Evolutionary conservation across 108 stramenopile genomes (phyloP), one percentile per base, ranked within the genome.

Genomic region (Poteriospumella lacustris): DNA sequence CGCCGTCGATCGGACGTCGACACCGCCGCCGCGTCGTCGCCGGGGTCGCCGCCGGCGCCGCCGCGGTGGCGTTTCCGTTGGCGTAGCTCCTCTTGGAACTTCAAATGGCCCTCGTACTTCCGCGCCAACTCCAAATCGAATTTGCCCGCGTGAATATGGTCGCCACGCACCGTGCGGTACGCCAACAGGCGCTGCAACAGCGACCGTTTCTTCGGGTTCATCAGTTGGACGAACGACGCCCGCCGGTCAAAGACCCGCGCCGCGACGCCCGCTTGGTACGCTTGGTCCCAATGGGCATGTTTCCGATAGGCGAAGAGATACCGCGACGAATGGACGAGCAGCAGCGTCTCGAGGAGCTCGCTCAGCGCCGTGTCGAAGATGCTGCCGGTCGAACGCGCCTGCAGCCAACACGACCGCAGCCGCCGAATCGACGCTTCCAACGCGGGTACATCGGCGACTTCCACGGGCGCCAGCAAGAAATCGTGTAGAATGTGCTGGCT

Each of bases 341-440:
- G 12, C 12, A 73, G 31, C 41, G 26, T 26, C 42, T 73, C 70
- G 26, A 73, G 36, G 70, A 56, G 5, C 26, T 73, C 70, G 42
- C 41, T 34, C 36, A 73, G 9, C 31, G 47, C 26, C 36, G 47
- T 56, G 9, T 44, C n/a, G 33, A 73, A 73, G 15, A 73, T 3
- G 36, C 70, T 73, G 5, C 70, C 70, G 31, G 26, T 28, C 5
- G 70, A 5, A 33, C 19, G 28, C 5, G 70, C 70, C 31, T 39
- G 3, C 31, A 73, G 5, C 70, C 70, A 73, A 26, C n/a, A 44
- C 24, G 31, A 9, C 28, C 70, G 38, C 70, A 73, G 41, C 24
- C 5, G 3, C 3, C 70, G 43, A 42, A 73, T 73, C 5, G 9
- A 15, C 28, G 26, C 12, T 24, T 73, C 70, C 41, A 73, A 56